A percentile compares a stretch with the other conserved stretches of the same genome.
Evolutionary conservation across 176 grass and related monocot genomes (phyloP).

Genomic region (Typha latifolia): DNA sequence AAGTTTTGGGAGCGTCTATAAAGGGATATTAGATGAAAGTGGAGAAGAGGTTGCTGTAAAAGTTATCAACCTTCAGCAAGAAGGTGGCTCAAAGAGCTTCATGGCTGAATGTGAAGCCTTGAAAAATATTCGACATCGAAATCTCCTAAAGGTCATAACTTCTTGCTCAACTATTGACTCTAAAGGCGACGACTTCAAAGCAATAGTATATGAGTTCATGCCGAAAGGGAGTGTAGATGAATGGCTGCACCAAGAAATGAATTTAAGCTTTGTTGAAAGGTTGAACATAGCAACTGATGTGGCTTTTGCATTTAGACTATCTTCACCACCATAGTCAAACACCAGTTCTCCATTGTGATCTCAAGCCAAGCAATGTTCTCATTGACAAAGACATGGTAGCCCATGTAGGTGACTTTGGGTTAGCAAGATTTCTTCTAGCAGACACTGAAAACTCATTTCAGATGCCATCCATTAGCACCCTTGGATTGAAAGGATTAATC

Average conservation of each 20-base stretch:
- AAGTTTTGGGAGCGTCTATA: conserved; percentile 36
- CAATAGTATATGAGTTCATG: conserved; percentile 40
- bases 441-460: neutral
- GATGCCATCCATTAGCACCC: neutral
- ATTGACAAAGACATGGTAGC: neutral
- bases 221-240: conserved; percentile 38
- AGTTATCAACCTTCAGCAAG: conserved; percentile 40
- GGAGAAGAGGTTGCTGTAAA: conserved; percentile 35
- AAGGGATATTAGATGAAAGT: conserved; percentile 20
- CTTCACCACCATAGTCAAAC: neutral
- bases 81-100: conserved; percentile 41
- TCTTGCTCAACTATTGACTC: conserved; percentile 42
- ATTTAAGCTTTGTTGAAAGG: neutral
- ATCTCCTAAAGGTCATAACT: conserved; percentile 44
- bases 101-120: conserved; percentile 46
- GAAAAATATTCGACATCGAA: conserved; percentile 38
- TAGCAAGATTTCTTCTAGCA: neutral
- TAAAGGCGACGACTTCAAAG: conserved; percentile 40
- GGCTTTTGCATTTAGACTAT: neutral
- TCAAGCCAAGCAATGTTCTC: conserved; percentile 16
- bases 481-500: conserved; percentile 3
- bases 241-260: conserved; percentile 31
- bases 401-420: too few species aligned
- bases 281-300: neutral
- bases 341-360: conserved; percentile 12